Conservation (phyloP, 306 rosid species). For the Astragalus membranaceus region DNA sequence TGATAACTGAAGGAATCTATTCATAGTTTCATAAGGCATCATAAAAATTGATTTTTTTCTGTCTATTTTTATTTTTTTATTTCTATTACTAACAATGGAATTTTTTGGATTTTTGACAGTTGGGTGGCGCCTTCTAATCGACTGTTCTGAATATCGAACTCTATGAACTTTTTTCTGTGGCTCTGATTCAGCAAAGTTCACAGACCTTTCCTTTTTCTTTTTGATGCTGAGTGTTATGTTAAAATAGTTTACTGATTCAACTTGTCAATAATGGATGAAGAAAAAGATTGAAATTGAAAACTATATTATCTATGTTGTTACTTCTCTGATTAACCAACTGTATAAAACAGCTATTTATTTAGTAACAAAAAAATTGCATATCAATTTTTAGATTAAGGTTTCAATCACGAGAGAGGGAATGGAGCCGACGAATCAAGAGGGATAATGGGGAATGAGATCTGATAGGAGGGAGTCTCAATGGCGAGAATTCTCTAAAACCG, state of each 20-base stretch:
- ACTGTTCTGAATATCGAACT: slow-evolving; percentile 19
- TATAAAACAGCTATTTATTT: background rate
- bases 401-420: background rate
- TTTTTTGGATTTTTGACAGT: slow-evolving; percentile 41
- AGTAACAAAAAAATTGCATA: background rate
- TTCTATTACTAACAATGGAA: slow-evolving; percentile 1
- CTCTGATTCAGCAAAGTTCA: slow-evolving; percentile 18
- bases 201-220: background rate
- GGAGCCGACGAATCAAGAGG: too few relatives aligned
- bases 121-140: slow-evolving; percentile 73
- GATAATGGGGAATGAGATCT: too few relatives aligned
- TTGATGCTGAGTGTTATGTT: background rate
- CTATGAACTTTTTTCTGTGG: background rate
- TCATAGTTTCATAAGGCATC: background rate
- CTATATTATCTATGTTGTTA: background rate
- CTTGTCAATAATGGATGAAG: slow-evolving; percentile 9
- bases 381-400: background rate
- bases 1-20: background rate
- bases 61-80: background rate
- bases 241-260: slow-evolving; percentile 4
- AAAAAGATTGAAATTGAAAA: slow-evolving; percentile 15
- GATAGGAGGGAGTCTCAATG: too few relatives aligned
- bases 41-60: background rate
- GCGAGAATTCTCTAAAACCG: too few relatives aligned
- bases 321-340: background rate